phyloP scores from a whole-genome alignment of 176 grass and related monocot species.

The Dendrocalamus sinicus region DNA sequence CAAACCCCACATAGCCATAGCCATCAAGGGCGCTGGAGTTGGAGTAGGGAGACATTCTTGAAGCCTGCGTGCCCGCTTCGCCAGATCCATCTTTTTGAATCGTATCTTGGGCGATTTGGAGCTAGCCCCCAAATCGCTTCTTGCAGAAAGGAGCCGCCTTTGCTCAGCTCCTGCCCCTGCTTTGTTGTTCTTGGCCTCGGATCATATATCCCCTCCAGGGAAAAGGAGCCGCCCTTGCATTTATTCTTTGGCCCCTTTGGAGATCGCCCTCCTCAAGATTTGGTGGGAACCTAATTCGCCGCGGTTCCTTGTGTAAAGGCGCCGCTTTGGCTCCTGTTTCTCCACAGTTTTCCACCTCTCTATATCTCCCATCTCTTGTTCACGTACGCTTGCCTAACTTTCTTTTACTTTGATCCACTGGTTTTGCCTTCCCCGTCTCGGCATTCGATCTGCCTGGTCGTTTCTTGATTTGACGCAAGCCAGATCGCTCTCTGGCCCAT shows the following conservation, averaged over 20 bases:
- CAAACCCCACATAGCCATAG: constrained; percentile 26
- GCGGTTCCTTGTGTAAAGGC: constrained; percentile 47
- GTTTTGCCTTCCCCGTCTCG: constrained; percentile 18
- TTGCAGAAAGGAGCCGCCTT: constrained; percentile 44
- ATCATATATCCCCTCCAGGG: constrained; percentile 42
- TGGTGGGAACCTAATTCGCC: constrained; percentile 59
- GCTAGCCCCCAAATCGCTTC: constrained; percentile 41
- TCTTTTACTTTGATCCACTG: constrained; percentile 53
- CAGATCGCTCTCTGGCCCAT: constrained; percentile 37
- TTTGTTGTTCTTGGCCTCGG: constrained; percentile 28
- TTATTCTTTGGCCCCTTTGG: constrained; percentile 51
- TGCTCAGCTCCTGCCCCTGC: constrained; percentile 42
- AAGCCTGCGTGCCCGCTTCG: constrained; percentile 16
- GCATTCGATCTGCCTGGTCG: not conserved
- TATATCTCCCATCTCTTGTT: constrained; percentile 50
- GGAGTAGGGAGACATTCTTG: constrained; percentile 42
- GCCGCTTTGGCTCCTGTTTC: constrained; percentile 59
- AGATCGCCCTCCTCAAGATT: constrained; percentile 61
- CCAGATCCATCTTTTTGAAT: constrained; percentile 52
- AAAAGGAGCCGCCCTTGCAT: constrained; percentile 45
- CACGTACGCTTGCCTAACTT: constrained; percentile 52
- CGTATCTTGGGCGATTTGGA: constrained; percentile 44
- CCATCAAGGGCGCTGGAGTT: not conserved
- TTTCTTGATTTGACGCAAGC: constrained; percentile 52
- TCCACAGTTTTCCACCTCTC: constrained; percentile 40